Evolutionary conservation across 768 basidiomycete species (phyloP), one percentile per base, ranked within the genome.

Genomic region (Pleurotus salmoneostramineus): DNA sequence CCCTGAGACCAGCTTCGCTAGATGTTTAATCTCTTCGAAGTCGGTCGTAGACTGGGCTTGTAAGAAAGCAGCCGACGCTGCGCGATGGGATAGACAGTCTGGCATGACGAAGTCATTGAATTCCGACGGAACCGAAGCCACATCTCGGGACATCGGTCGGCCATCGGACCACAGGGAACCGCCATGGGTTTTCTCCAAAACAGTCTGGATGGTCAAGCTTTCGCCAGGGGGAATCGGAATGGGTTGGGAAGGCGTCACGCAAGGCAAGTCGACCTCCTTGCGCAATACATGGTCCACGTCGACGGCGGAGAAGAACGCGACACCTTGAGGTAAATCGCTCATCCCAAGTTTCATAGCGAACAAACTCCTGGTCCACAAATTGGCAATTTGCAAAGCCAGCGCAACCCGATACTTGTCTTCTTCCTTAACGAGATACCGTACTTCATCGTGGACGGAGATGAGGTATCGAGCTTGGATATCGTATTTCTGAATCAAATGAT

Each of bases 251-350:
- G 96, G 96, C 6, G 97, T 99, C 35, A 93, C 83, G 64, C 96
- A 99, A 0, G 92, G 79, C 91, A 98, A 93, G 67, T 95, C 91
- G 27, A 95, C 93, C 72, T 98, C 96, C 70, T 99, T 99, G 36
- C 97, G 82, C 42, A 98, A 77, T 0, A 97, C 91, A 12, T 78
- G 77, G 69, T 99, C 96, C 17, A 98, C 75, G 68, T 98, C 97
- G 48, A 99, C 94, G 0, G 93, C 92, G 1, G 94, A 97, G 77
- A 99, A 98, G 77, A 97, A 99, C 0, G 95, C 93, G 5, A 97
- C 91, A 37, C 95, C 87, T 66, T 96, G 93, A 0, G 97, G 97
- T 1, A 98, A 77, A 67, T 98, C 92, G 66, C 94, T 92, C 88
- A 99, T 92, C 4, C 95, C 94, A n/a, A 98, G 77, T 64, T 84